Conservation (phyloP, 345 rosid genomes). For the Boechera retrofracta region DNA sequence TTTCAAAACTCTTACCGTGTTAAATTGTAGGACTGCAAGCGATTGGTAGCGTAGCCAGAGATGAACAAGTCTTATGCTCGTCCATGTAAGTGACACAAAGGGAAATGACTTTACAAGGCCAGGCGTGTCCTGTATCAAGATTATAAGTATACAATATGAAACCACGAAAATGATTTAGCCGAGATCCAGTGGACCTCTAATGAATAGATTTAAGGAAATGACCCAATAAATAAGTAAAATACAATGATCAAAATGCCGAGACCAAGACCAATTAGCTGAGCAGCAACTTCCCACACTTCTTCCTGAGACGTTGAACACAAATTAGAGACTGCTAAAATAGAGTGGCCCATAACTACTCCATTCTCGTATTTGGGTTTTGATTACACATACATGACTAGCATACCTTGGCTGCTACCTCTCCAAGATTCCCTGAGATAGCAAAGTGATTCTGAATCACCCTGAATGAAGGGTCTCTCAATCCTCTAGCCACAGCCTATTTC, state of each 20-base stretch:
- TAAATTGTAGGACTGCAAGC: conserved; percentile 69
- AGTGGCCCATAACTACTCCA: conserved; percentile 20
- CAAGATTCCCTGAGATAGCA: conserved; percentile 84
- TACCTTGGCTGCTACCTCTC: conserved; percentile 98
- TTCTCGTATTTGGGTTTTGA: conserved; percentile 16
- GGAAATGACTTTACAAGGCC: conserved; percentile 78
- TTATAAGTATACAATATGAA: conserved; percentile 31
- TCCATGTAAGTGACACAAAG: conserved; percentile 71
- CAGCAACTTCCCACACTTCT: conserved; percentile 99
- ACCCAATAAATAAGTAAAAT: conserved; percentile 31
- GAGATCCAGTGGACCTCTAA: not conserved
- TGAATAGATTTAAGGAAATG: conserved; percentile 17
- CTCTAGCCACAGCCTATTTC: conserved; percentile 90
- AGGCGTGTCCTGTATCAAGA: conserved; percentile 79
- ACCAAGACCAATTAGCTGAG: conserved; percentile 88
- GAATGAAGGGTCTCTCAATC: conserved; percentile 93
- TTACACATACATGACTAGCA: conserved; percentile 4
- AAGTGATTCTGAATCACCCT: conserved; percentile 95
- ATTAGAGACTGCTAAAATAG: conserved; percentile 3
- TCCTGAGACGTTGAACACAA: conserved; percentile 61
- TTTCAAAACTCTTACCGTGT: conserved; percentile 57
- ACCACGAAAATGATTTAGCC: not conserved
- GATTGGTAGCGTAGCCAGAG: conserved; percentile 92
- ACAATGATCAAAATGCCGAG: conserved; percentile 89
- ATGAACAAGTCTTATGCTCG: conserved; percentile 74